These are phyloP conservation scores for Caryopteris hybrid DNA, from an alignment of 305 asterid genomes.

Conservation along the genomic window DNA sequence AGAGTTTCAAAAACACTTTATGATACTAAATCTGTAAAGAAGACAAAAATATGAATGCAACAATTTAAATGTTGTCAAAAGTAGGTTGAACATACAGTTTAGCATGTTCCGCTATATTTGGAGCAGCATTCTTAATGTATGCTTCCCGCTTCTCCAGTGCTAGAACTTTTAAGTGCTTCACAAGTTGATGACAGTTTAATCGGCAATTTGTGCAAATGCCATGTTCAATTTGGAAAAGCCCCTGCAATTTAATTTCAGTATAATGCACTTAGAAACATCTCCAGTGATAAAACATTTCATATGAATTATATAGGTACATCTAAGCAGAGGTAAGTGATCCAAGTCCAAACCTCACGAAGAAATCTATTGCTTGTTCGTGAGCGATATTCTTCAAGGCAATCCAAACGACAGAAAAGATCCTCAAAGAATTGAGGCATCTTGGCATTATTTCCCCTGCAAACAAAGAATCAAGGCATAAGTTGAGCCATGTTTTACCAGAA, in stretches of 20 bases:
- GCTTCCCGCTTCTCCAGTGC: slow-evolving; percentile 61
- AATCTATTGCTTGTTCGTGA: slow-evolving; percentile 64
- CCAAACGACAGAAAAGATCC: slow-evolving; percentile 85
- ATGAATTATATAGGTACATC: slow-evolving; percentile 5
- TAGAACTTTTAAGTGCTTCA: slow-evolving; percentile 60
- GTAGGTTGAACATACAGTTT: slow-evolving; percentile 49
- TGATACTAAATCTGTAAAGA: too few species aligned
- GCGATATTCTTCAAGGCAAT: slow-evolving; percentile 80
- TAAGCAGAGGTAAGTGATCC: slow-evolving; percentile 14
- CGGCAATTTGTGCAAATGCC: slow-evolving; percentile 82
- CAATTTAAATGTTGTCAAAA: neutral
- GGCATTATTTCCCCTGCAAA: slow-evolving; percentile 63
- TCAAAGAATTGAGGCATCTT: slow-evolving; percentile 79
- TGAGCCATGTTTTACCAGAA: neutral
- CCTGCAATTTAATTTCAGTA: slow-evolving; percentile 46
- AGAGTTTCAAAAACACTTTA: too few species aligned
- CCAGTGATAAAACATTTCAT: slow-evolving; percentile 7
- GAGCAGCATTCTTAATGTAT: slow-evolving; percentile 60
- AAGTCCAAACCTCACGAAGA: slow-evolving; percentile 69
- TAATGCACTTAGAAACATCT: neutral
- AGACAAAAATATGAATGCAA: too few species aligned
- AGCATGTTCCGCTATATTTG: slow-evolving; percentile 50
- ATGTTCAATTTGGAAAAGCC: slow-evolving; percentile 74
- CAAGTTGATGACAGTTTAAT: slow-evolving; percentile 81
- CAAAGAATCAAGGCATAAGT: slow-evolving; percentile 14